Base-by-base conservation (phyloP, 1,284 basidiomycete genomes). In the Lignosus rhinocerotis region DNA sequence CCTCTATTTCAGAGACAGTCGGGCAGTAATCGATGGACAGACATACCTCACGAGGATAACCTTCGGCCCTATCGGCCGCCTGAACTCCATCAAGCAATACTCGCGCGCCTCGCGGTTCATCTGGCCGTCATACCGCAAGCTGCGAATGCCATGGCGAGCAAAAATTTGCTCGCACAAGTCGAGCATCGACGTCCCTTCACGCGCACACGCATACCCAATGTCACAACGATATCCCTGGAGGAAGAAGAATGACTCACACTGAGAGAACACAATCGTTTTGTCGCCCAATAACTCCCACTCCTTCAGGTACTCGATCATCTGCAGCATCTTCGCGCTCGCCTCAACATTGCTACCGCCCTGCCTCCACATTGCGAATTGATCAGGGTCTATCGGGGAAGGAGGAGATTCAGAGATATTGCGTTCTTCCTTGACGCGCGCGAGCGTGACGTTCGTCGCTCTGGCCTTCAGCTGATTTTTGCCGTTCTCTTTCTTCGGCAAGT, bases 251-350 rank as follows among this genome's bases (percentile, higher is more conserved):
- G 11, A 70, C 82, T 53, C 58, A 87, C 86, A 89, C 69, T 89
- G 87, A 8, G 86, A 88, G 70, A 85, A 89, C 39, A 80, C 77
- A 42, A 88, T 88, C 2, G 81, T 83, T 76, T 88, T 88, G 69
- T 89, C 87, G 0, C 84, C 85, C 3, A 75, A 76, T 6, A 65
- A 63, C n/a, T 85, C 83, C 81, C 84, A 87, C 64, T 85, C 76
- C 66, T 81, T 79, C 59, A 89, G 72, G 54, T 78, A 73, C 3
- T 75, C 65, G 33, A 87, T 65, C 65, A 88, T 71, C 32, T 77
- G 76, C n/a, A 80, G 39, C 86, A 90, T 88, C 77, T 88, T 90
- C 9, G 85, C 77, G 68, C 85, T 87, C 12, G 85, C 79, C 69
- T 87, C 85, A 58, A 87, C 68, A 64, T 85, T 79, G 59, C 80